phyloP scores from a whole-genome alignment of 2,329 filamentous ascomycete species.

The Catunica adiposa region DNA sequence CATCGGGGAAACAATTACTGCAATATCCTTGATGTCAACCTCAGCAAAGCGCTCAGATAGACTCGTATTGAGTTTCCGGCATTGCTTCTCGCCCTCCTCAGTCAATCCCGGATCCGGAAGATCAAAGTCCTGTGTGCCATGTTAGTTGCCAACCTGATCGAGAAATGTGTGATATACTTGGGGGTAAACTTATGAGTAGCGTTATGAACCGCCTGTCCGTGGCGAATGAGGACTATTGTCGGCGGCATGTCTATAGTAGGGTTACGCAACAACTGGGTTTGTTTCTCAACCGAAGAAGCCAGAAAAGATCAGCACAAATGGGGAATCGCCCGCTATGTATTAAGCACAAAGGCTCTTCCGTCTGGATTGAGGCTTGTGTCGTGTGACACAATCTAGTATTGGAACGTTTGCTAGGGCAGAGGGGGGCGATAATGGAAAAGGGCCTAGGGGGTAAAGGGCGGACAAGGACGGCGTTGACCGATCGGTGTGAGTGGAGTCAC shows the following conservation, averaged over 20 bases:
- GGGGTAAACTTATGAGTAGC: slow-evolving; percentile 28
- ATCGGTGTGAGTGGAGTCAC: background rate
- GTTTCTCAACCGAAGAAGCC: background rate
- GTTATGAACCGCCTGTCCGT: slow-evolving; percentile 58
- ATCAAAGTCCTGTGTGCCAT: slow-evolving; percentile 27
- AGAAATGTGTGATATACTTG: background rate
- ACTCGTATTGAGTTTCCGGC: slow-evolving; percentile 26
- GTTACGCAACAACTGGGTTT: background rate
- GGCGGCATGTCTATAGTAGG: slow-evolving; percentile 28
- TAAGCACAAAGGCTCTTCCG: background rate
- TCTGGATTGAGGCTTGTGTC: background rate
- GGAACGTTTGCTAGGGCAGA: background rate
- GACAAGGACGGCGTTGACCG: background rate
- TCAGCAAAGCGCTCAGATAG: slow-evolving; percentile 25
- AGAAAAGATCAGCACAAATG: background rate
- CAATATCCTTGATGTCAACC: slow-evolving; percentile 22
- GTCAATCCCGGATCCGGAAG: slow-evolving; percentile 37
- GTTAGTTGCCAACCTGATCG: background rate
- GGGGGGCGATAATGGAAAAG: no score
- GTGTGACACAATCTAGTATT: background rate
- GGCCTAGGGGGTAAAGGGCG: background rate
- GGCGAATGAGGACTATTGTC: slow-evolving; percentile 65
- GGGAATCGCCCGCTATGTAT: background rate
- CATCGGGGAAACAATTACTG: slow-evolving; percentile 49
- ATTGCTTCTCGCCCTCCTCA: slow-evolving; percentile 33